Conservation (phyloP, 1,284 basidiomycete genomes). For the Limonomyces culmigenus region DNA sequence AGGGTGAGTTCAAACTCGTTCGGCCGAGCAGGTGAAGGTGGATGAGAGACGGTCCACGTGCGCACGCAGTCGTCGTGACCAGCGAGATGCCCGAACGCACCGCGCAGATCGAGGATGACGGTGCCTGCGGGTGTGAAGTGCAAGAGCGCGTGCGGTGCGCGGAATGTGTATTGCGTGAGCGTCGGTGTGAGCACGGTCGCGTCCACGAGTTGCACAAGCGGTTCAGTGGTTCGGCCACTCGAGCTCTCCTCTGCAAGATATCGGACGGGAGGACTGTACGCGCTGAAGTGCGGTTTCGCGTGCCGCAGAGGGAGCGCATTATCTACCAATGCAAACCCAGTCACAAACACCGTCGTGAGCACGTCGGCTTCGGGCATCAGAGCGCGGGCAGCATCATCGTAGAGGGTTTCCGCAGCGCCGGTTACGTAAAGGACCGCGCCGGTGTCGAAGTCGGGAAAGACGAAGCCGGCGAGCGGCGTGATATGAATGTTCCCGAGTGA, state of each 20-base stretch:
- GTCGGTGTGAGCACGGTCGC: background rate
- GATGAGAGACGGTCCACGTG: constrained; percentile 43
- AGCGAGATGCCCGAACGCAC: constrained; percentile 34
- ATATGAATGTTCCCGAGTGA: constrained; percentile 48
- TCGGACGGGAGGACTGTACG: constrained; percentile 42
- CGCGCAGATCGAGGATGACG: constrained; percentile 30
- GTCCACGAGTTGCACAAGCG: background rate
- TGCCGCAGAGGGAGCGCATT: constrained; percentile 39
- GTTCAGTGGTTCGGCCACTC: constrained; percentile 1
- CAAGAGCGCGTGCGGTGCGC: constrained; percentile 39
- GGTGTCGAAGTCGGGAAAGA: constrained; percentile 33
- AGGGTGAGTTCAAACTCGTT: constrained; percentile 27
- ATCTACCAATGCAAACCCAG: constrained; percentile 33
- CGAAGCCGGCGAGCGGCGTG: constrained; percentile 34
- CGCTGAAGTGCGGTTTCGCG: constrained; percentile 20
- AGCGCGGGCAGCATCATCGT: constrained; percentile 25
- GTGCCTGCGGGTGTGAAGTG: constrained; percentile 13
- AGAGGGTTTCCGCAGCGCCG: constrained; percentile 31
- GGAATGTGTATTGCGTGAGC: constrained; percentile 16
- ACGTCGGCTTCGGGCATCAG: constrained; percentile 41
- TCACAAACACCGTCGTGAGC: constrained; percentile 29
- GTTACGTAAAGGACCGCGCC: constrained; percentile 48
- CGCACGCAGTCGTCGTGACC: constrained; percentile 43
- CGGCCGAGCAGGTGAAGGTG: constrained; percentile 8
- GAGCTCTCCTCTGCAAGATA: constrained; percentile 35